Evolutionary conservation across 257 asterid genomes (phyloP), one percentile per base, ranked within the genome.

Genomic region (Leptodermis oblonga): DNA sequence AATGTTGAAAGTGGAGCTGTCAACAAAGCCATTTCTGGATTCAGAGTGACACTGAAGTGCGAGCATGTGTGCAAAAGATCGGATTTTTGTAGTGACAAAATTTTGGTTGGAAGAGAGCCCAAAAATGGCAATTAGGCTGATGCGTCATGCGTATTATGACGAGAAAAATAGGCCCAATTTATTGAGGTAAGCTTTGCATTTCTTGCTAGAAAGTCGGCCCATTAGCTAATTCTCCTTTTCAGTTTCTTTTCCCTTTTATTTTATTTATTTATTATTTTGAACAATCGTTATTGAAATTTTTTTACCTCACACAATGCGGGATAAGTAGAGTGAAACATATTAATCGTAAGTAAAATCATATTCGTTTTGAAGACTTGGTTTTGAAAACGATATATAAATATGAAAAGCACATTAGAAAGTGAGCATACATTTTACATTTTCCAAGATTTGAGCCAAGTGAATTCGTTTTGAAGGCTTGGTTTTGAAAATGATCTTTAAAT

Each of bases 11-110:
- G 58, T n/a, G 63, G 56, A 18, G 54, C 43, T 36, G 42, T 15
- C 33, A 54, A 42, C 70, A 84, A 41, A 55, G 53, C 68, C 77
- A 73, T 73, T 46, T 66, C 26, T 31, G 25, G 14, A 22, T 43
- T 43, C 69, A 42, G 41, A 25, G 65, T 6, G 49, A 56, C 6
- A 54, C 62, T 7, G 8, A 1, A 55, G 30, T 43, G n/a, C 10
- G 68, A 8, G 30, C 23, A 6, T 9, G 10, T 22, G 49, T 63
- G 68, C 34, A 60, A 22, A 7, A 63, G 68, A 39, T 62, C 4
- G 69, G 69, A 64, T 64, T 41, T 55, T 42, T 64, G 53, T 39
- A 59, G 65, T 59, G 65, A 11, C 12, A 31, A 33, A 30, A 31
- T 51, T 51, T 51, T 26, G 20, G 3, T 13, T 12, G 1, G 58